A percentile compares a stretch with the other conserved stretches of the same genome.
These are phyloP conservation scores for Fusarium nanum DNA, from an alignment of 2,329 filamentous ascomycete genomes.

Conservation along the genomic window DNA sequence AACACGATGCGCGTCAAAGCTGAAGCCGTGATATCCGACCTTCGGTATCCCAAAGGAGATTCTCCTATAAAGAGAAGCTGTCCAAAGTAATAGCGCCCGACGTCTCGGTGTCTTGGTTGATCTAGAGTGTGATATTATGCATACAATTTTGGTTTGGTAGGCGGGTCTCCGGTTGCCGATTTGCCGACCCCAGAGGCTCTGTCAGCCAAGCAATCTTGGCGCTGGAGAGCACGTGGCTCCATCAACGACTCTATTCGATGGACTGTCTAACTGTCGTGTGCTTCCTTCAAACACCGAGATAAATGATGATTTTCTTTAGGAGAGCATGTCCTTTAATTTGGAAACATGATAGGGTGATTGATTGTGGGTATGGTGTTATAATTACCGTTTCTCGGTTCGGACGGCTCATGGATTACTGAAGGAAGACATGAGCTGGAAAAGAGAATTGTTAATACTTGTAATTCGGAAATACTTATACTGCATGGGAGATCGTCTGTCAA, in stretches of 20 bases:
- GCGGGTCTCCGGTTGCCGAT: conserved; percentile 34
- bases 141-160: not conserved
- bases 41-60: conserved; percentile 41
- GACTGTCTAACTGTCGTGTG: conserved; percentile 27
- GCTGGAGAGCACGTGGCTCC: conserved; percentile 37
- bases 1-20: conserved; percentile 4
- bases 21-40: conserved; percentile 40
- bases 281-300: conserved; percentile 34
- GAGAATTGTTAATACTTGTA: not conserved
- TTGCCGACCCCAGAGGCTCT: conserved; percentile 29
- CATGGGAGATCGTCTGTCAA: not conserved
- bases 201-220: conserved; percentile 41
- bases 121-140: not conserved
- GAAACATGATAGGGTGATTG: conserved; percentile 5
- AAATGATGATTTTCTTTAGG: not conserved
- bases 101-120: conserved; percentile 34
- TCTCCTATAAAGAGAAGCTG: conserved; percentile 3
- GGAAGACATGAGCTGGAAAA: not conserved
- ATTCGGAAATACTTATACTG: conserved; percentile 21
- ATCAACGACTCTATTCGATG: conserved; percentile 30
- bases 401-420: conserved; percentile 11
- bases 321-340: conserved; percentile 13
- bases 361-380: not conserved
- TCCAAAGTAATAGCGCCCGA: conserved; percentile 22
- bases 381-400: conserved; percentile 26